A percentile compares a stretch with the other conserved stretches of the same genome.
These are phyloP conservation scores for Myxozyma sirexii DNA, from an alignment of 805 yeast species.

Conservation along the genomic window DNA sequence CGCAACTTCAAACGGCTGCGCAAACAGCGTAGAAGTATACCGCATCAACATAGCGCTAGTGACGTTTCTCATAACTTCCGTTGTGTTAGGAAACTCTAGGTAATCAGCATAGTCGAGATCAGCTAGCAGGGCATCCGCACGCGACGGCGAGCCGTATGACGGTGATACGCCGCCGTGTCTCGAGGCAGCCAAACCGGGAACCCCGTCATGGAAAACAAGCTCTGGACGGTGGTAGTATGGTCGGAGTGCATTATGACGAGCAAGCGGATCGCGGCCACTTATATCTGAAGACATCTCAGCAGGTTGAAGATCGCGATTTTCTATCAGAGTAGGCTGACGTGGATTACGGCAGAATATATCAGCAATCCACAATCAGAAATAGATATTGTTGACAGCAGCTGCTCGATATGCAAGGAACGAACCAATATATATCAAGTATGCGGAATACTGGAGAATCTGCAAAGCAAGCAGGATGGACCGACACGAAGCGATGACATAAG, in stretches of 20 bases:
- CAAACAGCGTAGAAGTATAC: conserved; percentile 66
- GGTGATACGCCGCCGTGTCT: not conserved
- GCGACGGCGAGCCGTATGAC: conserved; percentile 3
- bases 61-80: conserved; percentile 21
- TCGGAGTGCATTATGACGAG: conserved; percentile 14
- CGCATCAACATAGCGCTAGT: conserved; percentile 49
- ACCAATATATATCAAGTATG: too few relatives aligned
- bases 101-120: conserved; percentile 37
- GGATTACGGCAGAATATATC: not conserved
- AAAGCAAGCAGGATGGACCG: too few relatives aligned
- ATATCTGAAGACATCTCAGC: not conserved
- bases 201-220: conserved; percentile 28
- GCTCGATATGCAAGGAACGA: too few relatives aligned
- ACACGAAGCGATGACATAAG: not conserved
- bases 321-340: not conserved
- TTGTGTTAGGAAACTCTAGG: conserved; percentile 29
- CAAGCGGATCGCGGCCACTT: not conserved
- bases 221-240: conserved; percentile 33
- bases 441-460: too few relatives aligned
- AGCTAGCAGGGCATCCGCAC: conserved; percentile 20
- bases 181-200: conserved; percentile 23
- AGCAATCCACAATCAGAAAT: too few relatives aligned
- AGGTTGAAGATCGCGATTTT: not conserved
- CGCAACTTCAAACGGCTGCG: conserved; percentile 89
- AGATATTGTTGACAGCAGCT: too few relatives aligned